Evolutionary conservation across 768 basidiomycete genomes (phyloP), one percentile per base, ranked within the genome.

Genomic region (Hygrophorus russula): DNA sequence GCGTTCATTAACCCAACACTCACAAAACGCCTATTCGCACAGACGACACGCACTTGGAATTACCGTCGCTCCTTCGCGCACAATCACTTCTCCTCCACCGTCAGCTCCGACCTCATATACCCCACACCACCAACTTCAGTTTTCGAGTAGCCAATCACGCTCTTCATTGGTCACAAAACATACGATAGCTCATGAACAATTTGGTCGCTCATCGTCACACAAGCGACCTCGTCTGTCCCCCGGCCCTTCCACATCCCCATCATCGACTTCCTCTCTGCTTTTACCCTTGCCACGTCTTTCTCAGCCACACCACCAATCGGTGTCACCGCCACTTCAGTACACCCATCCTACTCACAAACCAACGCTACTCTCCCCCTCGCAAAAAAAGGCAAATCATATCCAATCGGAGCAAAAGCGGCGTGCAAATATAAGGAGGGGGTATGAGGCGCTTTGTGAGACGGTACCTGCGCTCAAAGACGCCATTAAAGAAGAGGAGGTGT

Each of bases 311-410:
- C 32, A 38, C 51, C 45, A 51, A 45, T 42, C 33, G 48, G 19
- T 35, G 45, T 33, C 36, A 46, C 44, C 33, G 30, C 48, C 15
- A 29, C 44, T 15, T 14, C 44, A 11, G 15, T 48, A 37, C 53
- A 14, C 39, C 50, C 34, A 47, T 47, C 10, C 20, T 28, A 12
- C 48, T 36, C 50, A 50, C 36, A 73, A 71, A 47, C 68, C 67
- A 24, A 55, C 70, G 1, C 68, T 91, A 18, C 71, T 93, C 18
- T 80, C 82, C 1, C 76, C 85, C 0, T 80, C 82, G 2, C 87
- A 92, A 68, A 93, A 93, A 59, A 88, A 92, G 57, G 83, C 83
- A 32, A 93, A 93, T 53, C 91, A 96, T 56, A 94, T 96, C 51
- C 84, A 88, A 53, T 85, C 82, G 2, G 92, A 96, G 64, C 90